Base-by-base conservation (phyloP, 352 stramenopile species). In the Phytophthora crassamura region DNA sequence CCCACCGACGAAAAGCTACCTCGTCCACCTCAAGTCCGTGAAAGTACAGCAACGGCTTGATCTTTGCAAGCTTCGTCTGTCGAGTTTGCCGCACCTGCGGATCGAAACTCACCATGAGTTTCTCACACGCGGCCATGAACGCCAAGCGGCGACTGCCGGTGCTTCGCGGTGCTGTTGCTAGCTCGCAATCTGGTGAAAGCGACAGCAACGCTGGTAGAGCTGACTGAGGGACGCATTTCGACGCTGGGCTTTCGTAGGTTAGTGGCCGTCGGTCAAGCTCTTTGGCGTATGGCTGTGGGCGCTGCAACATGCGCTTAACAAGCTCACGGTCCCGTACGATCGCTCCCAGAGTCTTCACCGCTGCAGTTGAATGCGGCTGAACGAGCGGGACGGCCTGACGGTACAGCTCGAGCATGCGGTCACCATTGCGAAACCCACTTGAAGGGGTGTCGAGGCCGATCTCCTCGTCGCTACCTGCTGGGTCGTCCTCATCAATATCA, bases 331-430 rank as follows among this genome's bases (percentile, higher is more conserved):
- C 60, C 12, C 65, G 62, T 30, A 89, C 46, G 40, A 91, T 88
- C 30, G 74, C 77, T 33, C 76, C 74, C 4, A 90, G 63, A 1
- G 81, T 93, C 60, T 84, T 84, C 14, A 79, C 72, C 16, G 71
- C 74, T 15, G 85, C 78, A 25, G 63, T 88, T 30, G 82, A 91
- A n/a, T 86, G 67, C 11, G 78, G 67, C 18, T 90, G 77, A 14
- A 93, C 64, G 14, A 91, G 66, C 18, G 82, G 75, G 6, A 80
- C 73, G 9, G 81, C 68, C 35, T 93, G 83, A 22, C 66, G 71
- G 51, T 89, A 88, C 20, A 90, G 32, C 12, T 74, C 66, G 9
- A 86, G 48, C 49, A 63, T 75, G 41, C 61, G 50, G 30, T 60
- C 56, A 15, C 20, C 28, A 35, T 61, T 32, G 34, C 32, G 7